These are phyloP conservation scores for Lodderomyces metapsilosis DNA, from an alignment of 1,139 yeast species.

Conservation along the genomic window DNA sequence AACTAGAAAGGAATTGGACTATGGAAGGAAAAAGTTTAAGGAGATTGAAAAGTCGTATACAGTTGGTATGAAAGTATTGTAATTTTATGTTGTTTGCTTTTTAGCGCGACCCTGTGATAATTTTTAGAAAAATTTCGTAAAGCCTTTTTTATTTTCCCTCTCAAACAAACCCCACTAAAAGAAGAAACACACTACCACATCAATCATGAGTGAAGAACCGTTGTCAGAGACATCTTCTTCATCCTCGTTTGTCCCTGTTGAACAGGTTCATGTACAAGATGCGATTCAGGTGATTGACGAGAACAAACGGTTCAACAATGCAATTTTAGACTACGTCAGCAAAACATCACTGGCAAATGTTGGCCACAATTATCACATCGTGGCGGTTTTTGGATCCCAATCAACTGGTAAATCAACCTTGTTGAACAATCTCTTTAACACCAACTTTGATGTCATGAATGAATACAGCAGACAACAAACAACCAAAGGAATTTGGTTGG, in stretches of 20 bases:
- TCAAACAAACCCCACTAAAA: background rate
- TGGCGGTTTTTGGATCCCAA: conserved; percentile 95
- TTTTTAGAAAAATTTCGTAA: background rate
- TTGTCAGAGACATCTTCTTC: conserved; percentile 20
- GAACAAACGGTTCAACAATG: conserved; percentile 57
- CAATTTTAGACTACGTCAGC: conserved; percentile 37
- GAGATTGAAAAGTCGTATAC: background rate
- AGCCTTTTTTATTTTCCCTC: background rate
- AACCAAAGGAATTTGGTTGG: conserved; percentile 94
- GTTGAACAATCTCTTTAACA: conserved; percentile 79
- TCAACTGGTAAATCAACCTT: conserved; percentile 95
- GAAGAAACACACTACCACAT: too few species aligned
- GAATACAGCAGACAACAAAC: conserved; percentile 80
- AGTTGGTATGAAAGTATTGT: background rate
- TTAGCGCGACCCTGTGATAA: background rate
- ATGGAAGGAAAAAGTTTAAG: conserved; percentile 5
- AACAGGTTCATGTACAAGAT: conserved; percentile 22
- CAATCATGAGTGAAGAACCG: conserved; percentile 4
- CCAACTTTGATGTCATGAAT: conserved; percentile 91
- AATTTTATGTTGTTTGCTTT: too few species aligned
- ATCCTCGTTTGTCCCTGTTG: conserved; percentile 46
- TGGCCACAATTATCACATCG: conserved; percentile 81
- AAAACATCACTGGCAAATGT: conserved; percentile 33
- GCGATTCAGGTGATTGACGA: conserved; percentile 82
- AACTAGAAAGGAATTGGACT: conserved; percentile 7